Evolutionary conservation across 1,139 yeast genomes (phyloP).

Genomic region (Yamadazyma friedrichii): DNA sequence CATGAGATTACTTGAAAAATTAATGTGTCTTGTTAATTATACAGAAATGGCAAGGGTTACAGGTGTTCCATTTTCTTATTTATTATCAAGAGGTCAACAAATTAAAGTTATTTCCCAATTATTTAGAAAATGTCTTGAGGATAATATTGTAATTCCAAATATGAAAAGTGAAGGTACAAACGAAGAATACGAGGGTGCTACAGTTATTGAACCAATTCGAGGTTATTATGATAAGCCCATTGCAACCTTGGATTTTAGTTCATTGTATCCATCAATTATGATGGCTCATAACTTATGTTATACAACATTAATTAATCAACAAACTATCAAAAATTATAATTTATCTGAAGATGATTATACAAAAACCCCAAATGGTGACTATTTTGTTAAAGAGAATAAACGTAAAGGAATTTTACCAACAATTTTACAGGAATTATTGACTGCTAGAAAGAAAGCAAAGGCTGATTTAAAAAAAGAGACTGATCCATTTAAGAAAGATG

Average conservation of each 20-base stretch:
- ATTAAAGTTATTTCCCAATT: constrained; percentile 95
- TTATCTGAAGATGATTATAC: constrained; percentile 78
- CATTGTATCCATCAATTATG: constrained; percentile 97
- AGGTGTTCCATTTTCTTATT: constrained; percentile 93
- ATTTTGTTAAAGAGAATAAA: constrained; percentile 69
- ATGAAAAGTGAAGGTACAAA: constrained; percentile 77
- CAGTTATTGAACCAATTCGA: constrained; percentile 93
- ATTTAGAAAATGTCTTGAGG: constrained; percentile 84
- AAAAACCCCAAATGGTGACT: constrained; percentile 88
- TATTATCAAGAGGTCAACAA: constrained; percentile 92
- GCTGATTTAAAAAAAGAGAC: constrained; percentile 86
- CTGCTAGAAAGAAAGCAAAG: constrained; percentile 93
- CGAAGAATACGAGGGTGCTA: constrained; percentile 98
- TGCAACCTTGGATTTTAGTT: constrained; percentile 96
- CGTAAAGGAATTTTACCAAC: constrained; percentile 90
- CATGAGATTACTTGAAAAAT: constrained; percentile 77
- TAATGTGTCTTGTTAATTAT: constrained; percentile 95
- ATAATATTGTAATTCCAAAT: constrained; percentile 87
- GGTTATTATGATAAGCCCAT: constrained; percentile 97
- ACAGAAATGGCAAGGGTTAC: constrained; percentile 99
- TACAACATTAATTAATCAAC: constrained; percentile 76
- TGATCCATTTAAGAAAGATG: constrained; percentile 92
- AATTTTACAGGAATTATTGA: constrained; percentile 80
- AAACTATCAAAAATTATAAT: constrained; percentile 63
- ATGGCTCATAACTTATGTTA: constrained; percentile 99